Base-by-base conservation (phyloP, 1,139 yeast species). In the Eremothecium sinecaudum region DNA sequence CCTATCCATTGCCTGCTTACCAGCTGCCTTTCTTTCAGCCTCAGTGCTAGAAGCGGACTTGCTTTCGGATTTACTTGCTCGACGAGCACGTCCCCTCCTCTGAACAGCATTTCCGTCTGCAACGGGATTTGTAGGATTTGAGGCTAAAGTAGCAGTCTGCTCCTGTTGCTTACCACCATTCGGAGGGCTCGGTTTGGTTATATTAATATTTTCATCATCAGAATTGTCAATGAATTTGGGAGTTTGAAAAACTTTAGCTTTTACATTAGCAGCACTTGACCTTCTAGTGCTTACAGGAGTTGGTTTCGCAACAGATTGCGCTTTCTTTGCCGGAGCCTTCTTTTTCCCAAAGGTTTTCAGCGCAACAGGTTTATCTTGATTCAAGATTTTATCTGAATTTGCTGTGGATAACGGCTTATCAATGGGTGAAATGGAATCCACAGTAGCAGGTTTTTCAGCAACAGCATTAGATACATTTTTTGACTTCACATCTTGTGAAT, bases 1-100 rank as follows among this genome's bases (percentile, higher is more conserved):
- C 12, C 31, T 42, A 18, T 38, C 36, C 19, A 26, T 35, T n/a
- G 36, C 50, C 45, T 18, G 48, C 47, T 1, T 49, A 17, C 28
- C 42, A 4, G 31, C 31, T 18, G 35, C 30, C 18, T 25, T 34
- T 10, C 17, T 22, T 10, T 23, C 9, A 8, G 9, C 25, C 21
- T 19, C 21, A 19, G 7, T 10, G 9, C 7, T 8, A 19, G 21
- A 19, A 8, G 21, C 21, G n/a, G n/a, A n/a, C n/a, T n/a, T n/a
- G n/a, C n/a, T n/a, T n/a, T n/a, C n/a, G n/a, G n/a, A n/a, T n/a
- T n/a, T n/a, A n/a, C n/a, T n/a, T n/a, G n/a, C n/a, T n/a, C n/a
- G n/a, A n/a, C n/a, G n/a, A n/a, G n/a, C n/a, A n/a, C n/a, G n/a
- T n/a, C n/a, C n/a, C n/a, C n/a, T n/a, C n/a, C n/a, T n/a, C n/a